Evolutionary conservation across 2,329 filamentous ascomycete species (phyloP).

Genomic region (Penicillium freii): DNA sequence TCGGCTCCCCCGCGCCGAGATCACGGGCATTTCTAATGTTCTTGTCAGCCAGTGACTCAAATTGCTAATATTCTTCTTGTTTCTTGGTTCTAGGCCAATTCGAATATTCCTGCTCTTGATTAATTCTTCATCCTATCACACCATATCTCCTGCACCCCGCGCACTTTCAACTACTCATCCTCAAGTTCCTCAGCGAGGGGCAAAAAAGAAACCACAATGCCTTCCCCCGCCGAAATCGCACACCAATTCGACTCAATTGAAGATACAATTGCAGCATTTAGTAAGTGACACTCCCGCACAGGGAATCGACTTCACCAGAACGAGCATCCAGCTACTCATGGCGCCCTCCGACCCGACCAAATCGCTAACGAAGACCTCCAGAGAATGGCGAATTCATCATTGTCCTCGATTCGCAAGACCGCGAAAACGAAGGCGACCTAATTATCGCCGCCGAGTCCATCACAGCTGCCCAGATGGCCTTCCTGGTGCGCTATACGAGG

Average conservation of each 20-base stretch:
- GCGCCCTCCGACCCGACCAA: neutral
- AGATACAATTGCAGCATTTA: constrained; percentile 43
- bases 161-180: constrained; percentile 3
- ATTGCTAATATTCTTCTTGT: neutral
- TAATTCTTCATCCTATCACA: neutral
- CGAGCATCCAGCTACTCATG: neutral
- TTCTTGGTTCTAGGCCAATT: neutral
- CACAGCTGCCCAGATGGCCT: constrained; percentile 88
- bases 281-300: constrained; percentile 28
- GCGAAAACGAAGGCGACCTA: constrained; percentile 97
- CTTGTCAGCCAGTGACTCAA: constrained; percentile 22
- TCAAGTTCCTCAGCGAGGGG: constrained; percentile 27
- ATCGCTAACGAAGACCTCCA: constrained; percentile 36
- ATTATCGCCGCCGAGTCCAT: constrained; percentile 87
- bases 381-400: constrained; percentile 88
- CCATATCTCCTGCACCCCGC: neutral
- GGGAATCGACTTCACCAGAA: neutral
- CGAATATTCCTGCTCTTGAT: neutral
- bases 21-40: constrained; percentile 28
- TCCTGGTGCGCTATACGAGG: constrained; percentile 86
- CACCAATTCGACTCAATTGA: constrained; percentile 44
- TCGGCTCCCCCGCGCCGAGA: constrained; percentile 22
- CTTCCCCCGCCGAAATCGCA: constrained; percentile 33
- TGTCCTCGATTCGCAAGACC: constrained; percentile 85
- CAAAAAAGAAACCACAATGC: constrained; percentile 30